Base-by-base conservation (phyloP, 2,329 filamentous ascomycete species). In the Apiospora arundinis region DNA sequence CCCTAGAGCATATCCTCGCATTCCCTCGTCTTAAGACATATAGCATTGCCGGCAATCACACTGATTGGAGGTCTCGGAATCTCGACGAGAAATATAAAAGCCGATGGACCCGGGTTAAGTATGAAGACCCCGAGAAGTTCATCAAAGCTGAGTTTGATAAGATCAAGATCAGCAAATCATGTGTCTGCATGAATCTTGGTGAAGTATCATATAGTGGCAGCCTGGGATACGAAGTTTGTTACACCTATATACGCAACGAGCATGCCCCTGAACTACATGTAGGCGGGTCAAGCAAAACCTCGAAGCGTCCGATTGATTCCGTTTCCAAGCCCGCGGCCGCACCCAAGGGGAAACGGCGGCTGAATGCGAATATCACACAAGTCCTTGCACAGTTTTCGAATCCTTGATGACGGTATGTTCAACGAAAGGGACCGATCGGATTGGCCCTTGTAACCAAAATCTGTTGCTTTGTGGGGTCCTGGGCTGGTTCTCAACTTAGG, bases 181-280 rank as follows among this genome's bases (percentile, higher is more conserved):
- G 40, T 63, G 56, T n/a, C 21, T n/a, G 9, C 21, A 63, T 63
- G 56, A n/a, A n/a, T 21, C 56, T 63, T 40, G 56, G 56, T 63
- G 11, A 14, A n/a, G n/a, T 11, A 7, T 18, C 28, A 18, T 12
- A 8, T 11, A 1, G 9, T n/a, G n/a, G 2, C 32, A 23, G 12
- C 18, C 8, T 40, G 18, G 40, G 56, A 63, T 63, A 63, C 56
- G 56, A 40, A 40, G n/a, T 9, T 11, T 40, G 28, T 14, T 23
- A 63, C 56, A 63, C 56, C 18, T 63, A 63, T 63, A 4, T 63
- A 12, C 32, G 28, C 56, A 60, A 37, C 28, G 18, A n/a, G 32
- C 28, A n/a, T n/a, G 9, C 32, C 32, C 32, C 56, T n/a, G n/a
- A 12, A 37, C 16, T 21, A 32, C 32, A 32, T 32, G 32, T 32